Evolutionary conservation across 2,329 filamentous ascomycete genomes (phyloP).

Genomic region (Lachnellula occidentalis): DNA sequence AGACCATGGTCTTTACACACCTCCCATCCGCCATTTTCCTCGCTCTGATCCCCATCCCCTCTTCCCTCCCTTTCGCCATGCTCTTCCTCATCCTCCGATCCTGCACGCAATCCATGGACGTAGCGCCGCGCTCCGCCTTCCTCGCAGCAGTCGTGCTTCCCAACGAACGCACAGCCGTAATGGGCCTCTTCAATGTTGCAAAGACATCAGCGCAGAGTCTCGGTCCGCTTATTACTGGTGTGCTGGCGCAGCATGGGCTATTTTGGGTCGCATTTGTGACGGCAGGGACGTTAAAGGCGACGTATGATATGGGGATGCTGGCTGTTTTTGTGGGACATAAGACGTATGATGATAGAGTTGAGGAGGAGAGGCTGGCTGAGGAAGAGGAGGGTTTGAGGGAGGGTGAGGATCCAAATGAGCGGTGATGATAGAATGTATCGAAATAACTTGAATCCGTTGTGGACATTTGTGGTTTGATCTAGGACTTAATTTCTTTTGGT

Average conservation of each 20-base stretch:
- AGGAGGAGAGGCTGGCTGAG: slow-evolving; percentile 15
- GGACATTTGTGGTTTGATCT: background rate
- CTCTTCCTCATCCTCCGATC: slow-evolving; percentile 57
- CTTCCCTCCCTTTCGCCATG: slow-evolving; percentile 48
- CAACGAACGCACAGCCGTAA: slow-evolving; percentile 62
- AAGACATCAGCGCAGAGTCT: slow-evolving; percentile 59
- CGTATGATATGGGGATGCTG: slow-evolving; percentile 55
- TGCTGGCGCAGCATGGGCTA: slow-evolving; percentile 47
- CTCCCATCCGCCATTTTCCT: slow-evolving; percentile 63
- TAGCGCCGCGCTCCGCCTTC: slow-evolving; percentile 64
- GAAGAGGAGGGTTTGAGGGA: slow-evolving; percentile 19
- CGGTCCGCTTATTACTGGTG: slow-evolving; percentile 60
- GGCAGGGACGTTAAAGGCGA: slow-evolving; percentile 57
- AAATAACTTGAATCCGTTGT: background rate
- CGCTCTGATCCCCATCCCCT: slow-evolving; percentile 54
- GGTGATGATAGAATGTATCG: background rate
- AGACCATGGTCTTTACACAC: slow-evolving; percentile 73
- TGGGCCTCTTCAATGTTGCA: slow-evolving; percentile 65
- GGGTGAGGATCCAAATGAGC: slow-evolving; percentile 13
- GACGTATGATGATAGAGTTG: slow-evolving; percentile 23
- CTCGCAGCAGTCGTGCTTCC: slow-evolving; percentile 59
- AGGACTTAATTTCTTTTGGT: background rate
- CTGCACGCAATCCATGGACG: slow-evolving; percentile 63
- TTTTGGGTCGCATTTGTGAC: slow-evolving; percentile 60
- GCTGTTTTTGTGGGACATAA: slow-evolving; percentile 39